phyloP scores from a whole-genome alignment of 495 filamentous ascomycete species.

The Podospora tetraspora region DNA sequence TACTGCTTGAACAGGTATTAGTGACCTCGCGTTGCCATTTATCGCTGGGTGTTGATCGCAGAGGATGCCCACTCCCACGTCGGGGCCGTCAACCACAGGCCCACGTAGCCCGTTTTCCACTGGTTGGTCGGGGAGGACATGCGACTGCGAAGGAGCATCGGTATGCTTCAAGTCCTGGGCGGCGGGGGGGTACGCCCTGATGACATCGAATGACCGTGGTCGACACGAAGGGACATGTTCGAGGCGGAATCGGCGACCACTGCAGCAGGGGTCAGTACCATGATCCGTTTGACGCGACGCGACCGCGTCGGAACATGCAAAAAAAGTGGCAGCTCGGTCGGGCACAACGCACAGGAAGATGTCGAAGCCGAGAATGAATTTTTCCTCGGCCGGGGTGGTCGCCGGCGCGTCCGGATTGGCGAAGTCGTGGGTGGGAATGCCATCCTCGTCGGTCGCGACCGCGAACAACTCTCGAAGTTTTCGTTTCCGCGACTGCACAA shows the following conservation, averaged over 20 bases:
- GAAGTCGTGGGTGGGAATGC: slow-evolving; percentile 39
- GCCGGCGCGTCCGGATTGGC: slow-evolving; percentile 44
- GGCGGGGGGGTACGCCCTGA: neutral
- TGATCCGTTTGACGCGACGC: slow-evolving; percentile 9
- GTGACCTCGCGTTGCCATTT: neutral
- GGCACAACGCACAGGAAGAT: slow-evolving; percentile 62
- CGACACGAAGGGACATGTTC: slow-evolving; percentile 58
- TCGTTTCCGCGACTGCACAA: slow-evolving; percentile 71
- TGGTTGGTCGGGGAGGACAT: neutral
- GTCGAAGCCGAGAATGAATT: slow-evolving; percentile 70
- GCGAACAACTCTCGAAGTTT: slow-evolving; percentile 77
- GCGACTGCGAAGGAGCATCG: slow-evolving; percentile 16
- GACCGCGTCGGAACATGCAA: slow-evolving; percentile 20
- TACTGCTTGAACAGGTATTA: neutral
- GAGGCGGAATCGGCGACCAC: slow-evolving; percentile 68
- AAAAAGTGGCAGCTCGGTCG: slow-evolving; percentile 8
- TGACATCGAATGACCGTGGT: slow-evolving; percentile 38
- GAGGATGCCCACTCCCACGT: neutral
- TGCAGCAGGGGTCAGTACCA: slow-evolving; percentile 30
- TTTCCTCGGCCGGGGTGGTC: slow-evolving; percentile 48
- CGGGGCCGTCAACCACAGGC: neutral
- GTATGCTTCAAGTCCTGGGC: slow-evolving; percentile 20
- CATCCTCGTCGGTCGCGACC: slow-evolving; percentile 47
- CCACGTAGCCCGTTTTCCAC: neutral
- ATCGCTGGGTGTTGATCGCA: neutral